A percentile compares a stretch with the other conserved stretches of the same genome.
These are phyloP conservation scores for Mycena rebaudengoi DNA, from an alignment of 768 basidiomycete genomes.

Conservation along the genomic window DNA sequence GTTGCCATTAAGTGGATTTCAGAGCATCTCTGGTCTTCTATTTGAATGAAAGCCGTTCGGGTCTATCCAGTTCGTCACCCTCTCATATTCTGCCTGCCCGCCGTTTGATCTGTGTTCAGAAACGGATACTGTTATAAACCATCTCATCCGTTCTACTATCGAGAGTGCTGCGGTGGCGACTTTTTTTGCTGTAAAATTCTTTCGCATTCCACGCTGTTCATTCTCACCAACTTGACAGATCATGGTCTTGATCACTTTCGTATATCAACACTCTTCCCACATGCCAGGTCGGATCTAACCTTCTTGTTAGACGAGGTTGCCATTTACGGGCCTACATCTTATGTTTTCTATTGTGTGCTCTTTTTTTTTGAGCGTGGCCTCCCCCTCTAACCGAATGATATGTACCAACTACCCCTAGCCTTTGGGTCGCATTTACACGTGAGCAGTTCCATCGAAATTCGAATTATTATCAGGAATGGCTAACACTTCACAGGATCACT, in stretches of 20 bases:
- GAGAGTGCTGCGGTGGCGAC: conserved; percentile 17
- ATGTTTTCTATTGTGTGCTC: not conserved
- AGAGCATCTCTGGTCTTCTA: not conserved
- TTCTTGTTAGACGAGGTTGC: not conserved
- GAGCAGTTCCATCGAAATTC: not conserved
- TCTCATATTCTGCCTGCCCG: not conserved
- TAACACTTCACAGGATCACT: not conserved
- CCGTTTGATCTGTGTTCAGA: not conserved
- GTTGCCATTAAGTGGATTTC: not conserved
- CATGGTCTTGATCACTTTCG: conserved; percentile 10
- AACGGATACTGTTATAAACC: conserved; percentile 3
- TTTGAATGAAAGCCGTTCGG: not conserved
- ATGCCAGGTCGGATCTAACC: not conserved
- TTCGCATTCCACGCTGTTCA: not conserved
- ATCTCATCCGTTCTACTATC: conserved; percentile 2
- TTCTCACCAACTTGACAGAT: not conserved
- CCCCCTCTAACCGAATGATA: not conserved
- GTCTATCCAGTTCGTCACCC: not conserved
- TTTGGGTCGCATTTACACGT: conserved; percentile 20
- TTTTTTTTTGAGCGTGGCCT: not conserved
- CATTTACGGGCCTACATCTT: not conserved
- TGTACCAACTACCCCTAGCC: not conserved
- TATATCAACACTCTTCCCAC: not conserved
- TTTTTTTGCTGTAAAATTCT: conserved; percentile 8
- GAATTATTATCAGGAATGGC: not conserved